A percentile compares a stretch with the other conserved stretches of the same genome.
These are phyloP conservation scores for Sugiyamaella boreocaroliniensis DNA, from an alignment of 805 yeast species.

Conservation along the genomic window DNA sequence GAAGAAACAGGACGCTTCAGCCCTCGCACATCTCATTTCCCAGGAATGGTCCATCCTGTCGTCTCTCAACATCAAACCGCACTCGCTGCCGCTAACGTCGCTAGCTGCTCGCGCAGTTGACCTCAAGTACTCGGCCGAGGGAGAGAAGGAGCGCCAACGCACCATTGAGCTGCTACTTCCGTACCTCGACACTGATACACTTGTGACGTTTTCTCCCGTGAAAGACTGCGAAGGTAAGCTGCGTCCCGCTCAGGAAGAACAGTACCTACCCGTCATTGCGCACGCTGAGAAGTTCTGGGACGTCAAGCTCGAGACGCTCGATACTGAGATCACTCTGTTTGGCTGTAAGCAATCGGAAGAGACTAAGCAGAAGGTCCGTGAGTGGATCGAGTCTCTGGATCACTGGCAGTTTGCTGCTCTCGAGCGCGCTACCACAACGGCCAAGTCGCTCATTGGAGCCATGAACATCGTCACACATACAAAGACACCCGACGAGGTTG, in stretches of 20 bases:
- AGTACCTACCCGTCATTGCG: slow-evolving; percentile 66
- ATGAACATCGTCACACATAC: slow-evolving; percentile 46
- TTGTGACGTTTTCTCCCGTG: slow-evolving; percentile 75
- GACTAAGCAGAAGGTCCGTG: slow-evolving; percentile 53
- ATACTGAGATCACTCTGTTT: slow-evolving; percentile 74
- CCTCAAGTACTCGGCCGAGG: slow-evolving; percentile 38
- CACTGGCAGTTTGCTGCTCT: slow-evolving; percentile 79
- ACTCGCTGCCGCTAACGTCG: slow-evolving; percentile 80
- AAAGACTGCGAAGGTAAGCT: slow-evolving; percentile 78
- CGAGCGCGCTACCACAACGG: slow-evolving; percentile 79
- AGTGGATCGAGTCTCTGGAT: slow-evolving; percentile 58
- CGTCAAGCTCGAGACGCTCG: slow-evolving; percentile 52
- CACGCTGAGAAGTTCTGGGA: slow-evolving; percentile 56
- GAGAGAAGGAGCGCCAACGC: slow-evolving; percentile 43
- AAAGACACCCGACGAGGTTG: slow-evolving; percentile 57
- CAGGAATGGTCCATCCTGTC: slow-evolving; percentile 86
- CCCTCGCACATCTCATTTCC: slow-evolving; percentile 66
- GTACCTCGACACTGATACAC: slow-evolving; percentile 90
- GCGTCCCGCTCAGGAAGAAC: slow-evolving; percentile 70
- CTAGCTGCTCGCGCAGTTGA: slow-evolving; percentile 83
- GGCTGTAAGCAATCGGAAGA: slow-evolving; percentile 68
- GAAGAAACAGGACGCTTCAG: slow-evolving; percentile 35
- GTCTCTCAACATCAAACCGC: slow-evolving; percentile 57
- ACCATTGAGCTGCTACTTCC: slow-evolving; percentile 59
- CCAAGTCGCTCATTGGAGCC: slow-evolving; percentile 84